These are phyloP conservation scores for Crucihimalaya himalaica DNA, from an alignment of 345 rosid genomes.

Conservation along the genomic window DNA sequence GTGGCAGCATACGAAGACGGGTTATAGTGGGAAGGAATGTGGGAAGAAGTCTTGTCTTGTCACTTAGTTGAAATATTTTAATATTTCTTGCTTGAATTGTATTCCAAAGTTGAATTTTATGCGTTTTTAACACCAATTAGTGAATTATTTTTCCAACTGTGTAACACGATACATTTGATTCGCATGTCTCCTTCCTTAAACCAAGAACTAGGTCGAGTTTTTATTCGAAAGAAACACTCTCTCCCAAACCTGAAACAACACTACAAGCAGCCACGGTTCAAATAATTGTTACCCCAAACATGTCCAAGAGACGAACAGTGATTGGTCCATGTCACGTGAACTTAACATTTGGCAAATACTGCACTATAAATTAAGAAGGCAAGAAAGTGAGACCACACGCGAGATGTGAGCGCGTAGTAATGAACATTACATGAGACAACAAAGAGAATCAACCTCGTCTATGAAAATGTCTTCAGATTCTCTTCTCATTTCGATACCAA, in stretches of 20 bases:
- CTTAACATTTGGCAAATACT: conserved; percentile 11
- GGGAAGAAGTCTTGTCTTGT: conserved; percentile 26
- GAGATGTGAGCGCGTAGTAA: conserved; percentile 8
- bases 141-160: not conserved
- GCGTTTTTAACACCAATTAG: not conserved
- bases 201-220: not conserved
- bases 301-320: not conserved
- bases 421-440: not conserved
- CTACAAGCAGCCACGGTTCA: not conserved
- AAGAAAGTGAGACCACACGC: conserved; percentile 20
- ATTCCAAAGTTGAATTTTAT: not conserved
- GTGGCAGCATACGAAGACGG: conserved; percentile 24
- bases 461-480: conserved; percentile 36
- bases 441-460: conserved; percentile 44
- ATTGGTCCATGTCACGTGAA: conserved; percentile 12
- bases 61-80: conserved; percentile 22
- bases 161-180: not conserved
- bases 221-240: not conserved
- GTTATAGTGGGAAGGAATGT: conserved; percentile 20
- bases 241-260: not conserved
- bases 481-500: conserved; percentile 31
- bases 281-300: not conserved
- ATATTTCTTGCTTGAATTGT: conserved; percentile 16
- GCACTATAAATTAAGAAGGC: conserved; percentile 7
- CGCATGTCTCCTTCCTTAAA: not conserved